phyloP scores from a whole-genome alignment of 2,329 filamentous ascomycete genomes.

The Fusarium mexicanum region DNA sequence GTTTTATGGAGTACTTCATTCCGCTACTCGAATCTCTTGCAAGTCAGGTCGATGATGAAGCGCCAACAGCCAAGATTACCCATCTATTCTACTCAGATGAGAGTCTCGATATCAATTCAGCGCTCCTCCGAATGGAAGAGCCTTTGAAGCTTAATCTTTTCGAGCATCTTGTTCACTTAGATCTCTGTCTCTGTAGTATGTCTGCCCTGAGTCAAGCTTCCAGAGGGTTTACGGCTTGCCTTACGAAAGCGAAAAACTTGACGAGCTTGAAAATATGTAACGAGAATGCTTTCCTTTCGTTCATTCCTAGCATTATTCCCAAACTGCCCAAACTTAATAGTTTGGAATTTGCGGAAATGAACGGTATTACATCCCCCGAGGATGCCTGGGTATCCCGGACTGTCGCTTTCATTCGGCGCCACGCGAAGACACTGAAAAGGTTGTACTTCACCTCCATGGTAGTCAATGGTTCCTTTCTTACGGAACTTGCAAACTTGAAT shows the following conservation, averaged over 20 bases:
- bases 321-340: background rate
- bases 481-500: background rate
- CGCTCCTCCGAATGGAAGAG: background rate
- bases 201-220: background rate
- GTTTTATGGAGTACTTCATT: background rate
- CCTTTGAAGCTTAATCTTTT: background rate
- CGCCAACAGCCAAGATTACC: background rate
- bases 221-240: background rate
- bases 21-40: background rate
- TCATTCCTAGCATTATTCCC: background rate
- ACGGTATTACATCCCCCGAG: too few species aligned
- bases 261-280: background rate
- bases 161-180: background rate
- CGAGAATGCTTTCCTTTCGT: background rate
- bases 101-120: background rate
- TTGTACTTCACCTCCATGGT: background rate
- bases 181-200: background rate
- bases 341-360: background rate
- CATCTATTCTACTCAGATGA: constrained; percentile 6
- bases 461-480: background rate
- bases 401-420: background rate
- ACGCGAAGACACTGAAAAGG: background rate
- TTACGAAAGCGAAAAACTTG: background rate
- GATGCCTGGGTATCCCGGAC: background rate
- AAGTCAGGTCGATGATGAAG: background rate